Conservation (phyloP, 2,329 filamentous ascomycete species). For the Grosmannia penicillata region DNA sequence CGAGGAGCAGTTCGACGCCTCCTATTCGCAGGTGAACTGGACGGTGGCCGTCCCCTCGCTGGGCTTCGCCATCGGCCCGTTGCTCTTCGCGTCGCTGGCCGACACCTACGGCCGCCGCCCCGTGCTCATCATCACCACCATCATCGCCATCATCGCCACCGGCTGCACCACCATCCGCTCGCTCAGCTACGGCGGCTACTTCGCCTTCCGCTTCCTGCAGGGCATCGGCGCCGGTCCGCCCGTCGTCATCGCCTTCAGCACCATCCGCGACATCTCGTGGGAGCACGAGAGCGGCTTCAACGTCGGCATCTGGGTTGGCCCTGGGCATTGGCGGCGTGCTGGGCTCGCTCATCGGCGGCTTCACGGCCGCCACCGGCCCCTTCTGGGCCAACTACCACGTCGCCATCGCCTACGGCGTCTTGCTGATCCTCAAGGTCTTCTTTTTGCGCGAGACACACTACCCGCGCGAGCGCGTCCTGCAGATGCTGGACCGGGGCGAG, state of each 20-base stretch:
- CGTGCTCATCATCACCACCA: not conserved
- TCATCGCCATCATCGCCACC: not conserved
- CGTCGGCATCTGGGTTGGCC: constrained; percentile 2
- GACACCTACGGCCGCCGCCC: constrained; percentile 1
- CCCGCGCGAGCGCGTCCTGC: not conserved
- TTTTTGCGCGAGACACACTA: constrained; percentile 1
- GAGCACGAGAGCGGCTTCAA: constrained; percentile 2
- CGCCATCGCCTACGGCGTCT: constrained; percentile 1
- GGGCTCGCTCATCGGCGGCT: not conserved
- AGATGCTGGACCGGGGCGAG: not conserved
- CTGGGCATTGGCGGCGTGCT: not conserved
- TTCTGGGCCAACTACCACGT: constrained; percentile 3
- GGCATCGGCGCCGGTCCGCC: not conserved
- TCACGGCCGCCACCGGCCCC: not conserved
- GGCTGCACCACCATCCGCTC: constrained; percentile 2
- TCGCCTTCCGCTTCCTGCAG: constrained; percentile 2
- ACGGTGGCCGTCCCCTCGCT: not conserved
- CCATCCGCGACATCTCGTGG: constrained; percentile 1
- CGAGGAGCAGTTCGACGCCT: constrained; percentile 1
- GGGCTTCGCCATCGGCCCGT: not conserved
- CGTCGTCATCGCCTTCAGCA: not conserved
- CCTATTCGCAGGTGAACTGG: constrained; percentile 3
- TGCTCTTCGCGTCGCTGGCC: not conserved
- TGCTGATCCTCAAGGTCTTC: not conserved
- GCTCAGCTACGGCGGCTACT: constrained; percentile 1